Percentiles rank a stretch among this genome's conserved stretches.
Conservation (phyloP, 164 flowering plant genomes). For the Hamamelis virginiana region DNA sequence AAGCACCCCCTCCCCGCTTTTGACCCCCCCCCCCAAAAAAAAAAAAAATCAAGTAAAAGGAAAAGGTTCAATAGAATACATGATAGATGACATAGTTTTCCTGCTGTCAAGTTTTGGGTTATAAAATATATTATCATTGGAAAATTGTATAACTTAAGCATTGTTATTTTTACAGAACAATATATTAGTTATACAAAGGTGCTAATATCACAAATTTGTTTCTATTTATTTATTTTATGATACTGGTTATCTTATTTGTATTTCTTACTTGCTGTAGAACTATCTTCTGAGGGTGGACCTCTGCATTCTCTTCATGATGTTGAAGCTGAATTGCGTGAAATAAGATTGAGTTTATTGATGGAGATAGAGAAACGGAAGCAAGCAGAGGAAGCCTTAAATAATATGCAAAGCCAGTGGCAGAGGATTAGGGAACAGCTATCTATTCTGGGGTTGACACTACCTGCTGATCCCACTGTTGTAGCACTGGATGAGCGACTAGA, state of each 20-base stretch:
- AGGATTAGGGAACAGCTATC: conserved; percentile 50
- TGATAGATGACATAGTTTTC: not conserved
- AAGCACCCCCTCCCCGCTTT: no score
- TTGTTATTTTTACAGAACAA: not conserved
- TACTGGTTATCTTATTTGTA: not conserved
- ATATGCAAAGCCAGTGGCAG: conserved; percentile 61
- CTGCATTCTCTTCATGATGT: conserved; percentile 38
- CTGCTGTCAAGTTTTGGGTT: not conserved
- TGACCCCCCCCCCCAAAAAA: no score
- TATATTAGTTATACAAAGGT: not conserved
- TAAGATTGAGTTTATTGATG: conserved; percentile 58
- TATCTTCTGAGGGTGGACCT: conserved; percentile 63
- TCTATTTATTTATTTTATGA: not conserved
- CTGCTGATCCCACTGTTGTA: conserved; percentile 32
- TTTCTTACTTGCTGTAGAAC: conserved; percentile 36
- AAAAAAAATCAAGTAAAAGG: no score
- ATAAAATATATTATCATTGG: not conserved
- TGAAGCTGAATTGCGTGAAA: conserved; percentile 69
- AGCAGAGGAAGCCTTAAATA: conserved; percentile 66
- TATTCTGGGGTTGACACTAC: conserved; percentile 53
- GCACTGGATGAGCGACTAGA: conserved; percentile 29
- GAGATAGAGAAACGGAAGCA: conserved; percentile 85
- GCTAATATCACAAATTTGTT: not conserved
- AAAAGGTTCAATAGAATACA: no score
- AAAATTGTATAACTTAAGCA: not conserved